These are phyloP conservation scores for Linum usitatissimum DNA, from an alignment of 345 rosid species.

Conservation along the genomic window DNA sequence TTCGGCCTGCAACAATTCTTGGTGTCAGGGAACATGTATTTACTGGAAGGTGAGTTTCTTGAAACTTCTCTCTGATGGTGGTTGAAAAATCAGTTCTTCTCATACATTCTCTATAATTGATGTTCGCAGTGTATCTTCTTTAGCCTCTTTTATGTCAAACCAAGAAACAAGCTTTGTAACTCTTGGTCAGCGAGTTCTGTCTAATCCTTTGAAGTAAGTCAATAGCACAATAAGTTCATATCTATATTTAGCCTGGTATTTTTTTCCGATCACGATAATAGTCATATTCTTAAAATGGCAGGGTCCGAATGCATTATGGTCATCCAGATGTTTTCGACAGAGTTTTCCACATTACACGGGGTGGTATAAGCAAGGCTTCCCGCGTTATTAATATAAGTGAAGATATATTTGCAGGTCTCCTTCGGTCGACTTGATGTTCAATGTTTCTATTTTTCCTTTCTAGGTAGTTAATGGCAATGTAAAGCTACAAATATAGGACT, in stretches of 20 bases:
- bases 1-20: constrained; percentile 87
- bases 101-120: neutral
- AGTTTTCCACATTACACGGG: constrained; percentile 94
- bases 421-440: too few relatives aligned
- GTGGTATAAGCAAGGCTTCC: constrained; percentile 99
- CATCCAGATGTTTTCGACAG: constrained; percentile 98
- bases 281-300: constrained; percentile 15
- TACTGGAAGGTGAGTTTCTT: constrained; percentile 66
- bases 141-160: constrained; percentile 91
- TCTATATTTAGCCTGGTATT: constrained; percentile 2
- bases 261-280: constrained; percentile 6
- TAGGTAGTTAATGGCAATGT: neutral
- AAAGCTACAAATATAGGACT: neutral
- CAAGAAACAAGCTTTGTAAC: constrained; percentile 96
- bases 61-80: neutral
- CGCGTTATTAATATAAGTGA: constrained; percentile 96
- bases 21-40: constrained; percentile 97
- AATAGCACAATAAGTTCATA: constrained; percentile 8
- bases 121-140: constrained; percentile 86
- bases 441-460: neutral
- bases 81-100: constrained; percentile 2
- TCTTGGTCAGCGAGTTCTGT: constrained; percentile 88
- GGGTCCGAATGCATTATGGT: constrained; percentile 99
- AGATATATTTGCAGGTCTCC: constrained; percentile 81
- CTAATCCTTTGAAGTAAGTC: constrained; percentile 89